Percentiles rank a stretch among this genome's conserved stretches.
phyloP scores from a whole-genome alignment of 1,139 yeast species.

The Candida pseudoviswanathii region DNA sequence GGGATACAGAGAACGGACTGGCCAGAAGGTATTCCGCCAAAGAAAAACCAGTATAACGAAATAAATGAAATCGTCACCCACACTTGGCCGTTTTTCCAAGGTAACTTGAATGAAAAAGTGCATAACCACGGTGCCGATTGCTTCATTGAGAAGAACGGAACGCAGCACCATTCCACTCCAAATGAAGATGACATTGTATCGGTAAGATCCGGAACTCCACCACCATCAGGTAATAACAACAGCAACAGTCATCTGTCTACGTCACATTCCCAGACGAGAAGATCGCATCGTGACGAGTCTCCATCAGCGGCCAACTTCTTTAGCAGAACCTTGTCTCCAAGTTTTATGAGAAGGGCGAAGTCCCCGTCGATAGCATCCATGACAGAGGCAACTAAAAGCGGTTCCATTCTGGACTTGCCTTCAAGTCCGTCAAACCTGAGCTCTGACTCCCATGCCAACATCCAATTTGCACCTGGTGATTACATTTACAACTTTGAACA shows the following conservation, averaged over 20 bases:
- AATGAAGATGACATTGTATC: conserved; percentile 40
- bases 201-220: conserved; percentile 19
- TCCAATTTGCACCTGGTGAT: conserved; percentile 70
- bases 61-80: conserved; percentile 69
- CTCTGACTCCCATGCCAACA: conserved; percentile 23
- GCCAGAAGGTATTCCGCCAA: conserved; percentile 99
- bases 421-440: conserved; percentile 18
- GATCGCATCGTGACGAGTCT: conserved; percentile 6
- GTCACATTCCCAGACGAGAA: conserved; percentile 4
- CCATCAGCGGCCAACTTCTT: conserved; percentile 22
- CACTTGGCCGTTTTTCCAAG: conserved; percentile 85
- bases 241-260: neutral
- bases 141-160: conserved; percentile 36
- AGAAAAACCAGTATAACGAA: conserved; percentile 66
- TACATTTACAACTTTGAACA: conserved; percentile 91
- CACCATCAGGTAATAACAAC: conserved; percentile 19
- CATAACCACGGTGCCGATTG: conserved; percentile 61
- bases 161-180: conserved; percentile 7
- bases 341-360: conserved; percentile 43
- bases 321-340: conserved; percentile 30
- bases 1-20: conserved; percentile 88
- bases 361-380: conserved; percentile 32
- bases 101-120: conserved; percentile 15
- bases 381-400: conserved; percentile 17
- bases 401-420: conserved; percentile 15